Evolutionary conservation across 1,139 yeast species (phyloP).

Genomic region (Diutina neorugosa): DNA sequence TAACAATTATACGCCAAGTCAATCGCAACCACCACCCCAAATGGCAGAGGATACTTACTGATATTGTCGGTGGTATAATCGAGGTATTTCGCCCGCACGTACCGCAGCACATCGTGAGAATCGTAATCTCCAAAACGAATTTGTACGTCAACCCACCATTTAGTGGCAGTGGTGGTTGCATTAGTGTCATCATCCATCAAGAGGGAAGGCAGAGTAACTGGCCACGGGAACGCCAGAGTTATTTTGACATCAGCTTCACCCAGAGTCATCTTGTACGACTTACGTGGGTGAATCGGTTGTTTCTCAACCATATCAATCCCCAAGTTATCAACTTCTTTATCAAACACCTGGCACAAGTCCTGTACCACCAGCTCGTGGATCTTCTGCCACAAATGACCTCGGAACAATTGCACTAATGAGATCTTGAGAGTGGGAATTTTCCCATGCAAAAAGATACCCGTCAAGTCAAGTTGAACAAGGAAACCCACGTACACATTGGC

Average conservation of each 20-base stretch:
- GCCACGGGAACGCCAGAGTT: constrained; percentile 72
- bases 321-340: constrained; percentile 72
- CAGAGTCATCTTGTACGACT: constrained; percentile 94
- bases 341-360: constrained; percentile 86
- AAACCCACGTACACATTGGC: constrained; percentile 98
- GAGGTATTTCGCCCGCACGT: constrained; percentile 82
- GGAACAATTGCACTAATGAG: constrained; percentile 86
- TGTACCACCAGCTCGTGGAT: constrained; percentile 93
- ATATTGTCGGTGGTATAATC: constrained; percentile 87
- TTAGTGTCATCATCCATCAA: constrained; percentile 31
- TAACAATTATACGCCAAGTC: constrained; percentile 94
- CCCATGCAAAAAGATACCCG: constrained; percentile 95
- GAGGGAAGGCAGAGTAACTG: constrained; percentile 71
- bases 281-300: constrained; percentile 91
- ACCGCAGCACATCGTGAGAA: constrained; percentile 91
- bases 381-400: constrained; percentile 99
- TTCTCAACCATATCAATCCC: constrained; percentile 82
- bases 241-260: constrained; percentile 86
- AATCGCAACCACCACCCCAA: constrained; percentile 82
- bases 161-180: constrained; percentile 38
- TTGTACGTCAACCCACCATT: constrained; percentile 94
- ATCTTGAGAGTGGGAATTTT: constrained; percentile 95
- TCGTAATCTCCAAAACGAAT: constrained; percentile 95
- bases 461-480: constrained; percentile 87
- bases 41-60: constrained; percentile 83